Base-by-base conservation (phyloP, 2,329 filamentous ascomycete species). In the Furcasterigmium sp. region DNA sequence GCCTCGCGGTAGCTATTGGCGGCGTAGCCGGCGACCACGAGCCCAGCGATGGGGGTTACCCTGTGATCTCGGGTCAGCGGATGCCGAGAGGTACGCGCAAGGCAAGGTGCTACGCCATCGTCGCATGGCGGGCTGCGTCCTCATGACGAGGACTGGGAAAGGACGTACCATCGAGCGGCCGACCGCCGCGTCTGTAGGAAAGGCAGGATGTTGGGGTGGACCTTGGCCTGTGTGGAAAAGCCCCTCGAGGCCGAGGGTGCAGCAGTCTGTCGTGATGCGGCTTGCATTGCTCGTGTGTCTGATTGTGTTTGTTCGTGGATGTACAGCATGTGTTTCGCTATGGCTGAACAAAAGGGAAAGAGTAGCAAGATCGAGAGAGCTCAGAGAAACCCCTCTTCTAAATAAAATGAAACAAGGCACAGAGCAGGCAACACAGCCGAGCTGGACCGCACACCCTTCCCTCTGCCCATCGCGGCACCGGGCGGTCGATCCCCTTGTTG, bases 201-300 rank as follows among this genome's bases (percentile, higher is more conserved):
- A 26, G 58, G 57, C 30, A 64, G 55, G 51, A 59, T 56, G 50
- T 50, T 57, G 21, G 59, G 59, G 43, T 64, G 57, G 34, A 62
- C 58, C 37, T 54, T 59, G 28, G 60, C 58, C 19, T 61, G 56
- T 19, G 61, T 59, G 36, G 62, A 62, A 52, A 65, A 62, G 37
- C 50, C 46, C 44, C 59, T 54, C 2, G 54, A 50, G 18, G 45
- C 42, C 41, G 48, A 45, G 17, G 35, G 39, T 39, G 43, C 11
- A 17, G 32, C 11, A 3, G 15, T 19, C 17, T 17, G 32, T n/a
- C n/a, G 32, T 15, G 15, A 9, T 19, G 15, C 32, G 15, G 32
- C 32, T 15, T 15, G 32, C 32, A 35, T 35, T 18, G n/a, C 15
- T 35, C 9, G 29, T n/a, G n/a, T n/a, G n/a, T 26, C 23, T 26